These are phyloP conservation scores for Tolypocladium guangdongense DNA, from an alignment of 2,329 filamentous ascomycete species.

Conservation along the genomic window DNA sequence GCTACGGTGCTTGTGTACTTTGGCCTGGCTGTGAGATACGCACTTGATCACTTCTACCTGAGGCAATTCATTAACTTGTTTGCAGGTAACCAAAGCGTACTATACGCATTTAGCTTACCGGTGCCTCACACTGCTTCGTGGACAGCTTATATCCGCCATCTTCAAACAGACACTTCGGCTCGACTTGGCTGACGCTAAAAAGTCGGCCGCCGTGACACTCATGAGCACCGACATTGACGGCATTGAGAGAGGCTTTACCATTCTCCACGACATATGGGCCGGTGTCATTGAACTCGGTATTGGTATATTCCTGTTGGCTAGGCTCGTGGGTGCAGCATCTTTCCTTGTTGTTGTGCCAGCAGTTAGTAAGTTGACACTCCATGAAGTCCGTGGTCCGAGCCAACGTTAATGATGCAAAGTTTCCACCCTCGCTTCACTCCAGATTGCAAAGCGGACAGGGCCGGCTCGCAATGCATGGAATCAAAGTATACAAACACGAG, in stretches of 20 bases:
- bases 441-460: constrained; percentile 31
- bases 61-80: neutral
- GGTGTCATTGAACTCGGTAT: constrained; percentile 12
- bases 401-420: constrained; percentile 15
- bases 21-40: constrained; percentile 25
- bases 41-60: neutral
- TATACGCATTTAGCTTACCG: constrained; percentile 22
- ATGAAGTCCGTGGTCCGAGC: neutral
- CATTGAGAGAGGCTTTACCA: constrained; percentile 12
- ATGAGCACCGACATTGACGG: constrained; percentile 34
- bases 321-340: constrained; percentile 1
- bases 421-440: constrained; percentile 27
- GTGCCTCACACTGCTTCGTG: constrained; percentile 19
- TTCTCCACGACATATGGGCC: constrained; percentile 23
- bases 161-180: constrained; percentile 32
- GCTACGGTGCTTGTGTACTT: constrained; percentile 27
- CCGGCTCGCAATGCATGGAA: constrained; percentile 25
- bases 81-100: constrained; percentile 8
- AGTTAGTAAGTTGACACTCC: constrained; percentile 25
- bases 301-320: constrained; percentile 5
- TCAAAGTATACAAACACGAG: constrained; percentile 16
- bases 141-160: constrained; percentile 29
- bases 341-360: constrained; percentile 51
- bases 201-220: constrained; percentile 26
- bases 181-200: constrained; percentile 15